phyloP scores from a whole-genome alignment of 2,329 filamentous ascomycete genomes.

The Trichoderma atrobrunneum region DNA sequence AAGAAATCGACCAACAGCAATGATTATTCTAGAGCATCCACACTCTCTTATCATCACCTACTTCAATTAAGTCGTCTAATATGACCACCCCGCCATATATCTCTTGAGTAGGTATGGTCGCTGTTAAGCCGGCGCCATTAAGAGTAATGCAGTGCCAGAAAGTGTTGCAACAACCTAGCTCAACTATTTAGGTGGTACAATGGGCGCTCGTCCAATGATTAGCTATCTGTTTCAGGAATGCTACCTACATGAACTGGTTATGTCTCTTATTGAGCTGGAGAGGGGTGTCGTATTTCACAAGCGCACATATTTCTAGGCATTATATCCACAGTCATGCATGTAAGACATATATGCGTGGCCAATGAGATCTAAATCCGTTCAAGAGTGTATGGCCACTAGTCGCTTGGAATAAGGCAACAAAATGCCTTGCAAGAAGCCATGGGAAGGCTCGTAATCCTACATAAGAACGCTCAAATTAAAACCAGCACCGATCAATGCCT shows the following conservation, averaged over 20 bases:
- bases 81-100: background rate
- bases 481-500: background rate
- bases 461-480: background rate
- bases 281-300: background rate
- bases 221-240: background rate
- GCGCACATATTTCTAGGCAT: background rate
- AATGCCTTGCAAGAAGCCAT: background rate
- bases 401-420: background rate
- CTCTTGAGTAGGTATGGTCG: background rate
- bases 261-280: background rate
- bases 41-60: background rate
- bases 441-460: background rate
- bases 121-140: background rate
- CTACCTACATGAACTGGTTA: background rate
- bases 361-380: background rate
- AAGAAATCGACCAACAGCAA: background rate
- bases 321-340: background rate
- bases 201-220: background rate
- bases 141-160: background rate
- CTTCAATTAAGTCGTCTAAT: background rate
- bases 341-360: background rate
- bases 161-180: background rate
- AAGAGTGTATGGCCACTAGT: background rate
- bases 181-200: background rate
- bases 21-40: background rate